Percentiles rank a stretch among this genome's conserved stretches.
phyloP scores from a whole-genome alignment of 257 asterid genomes.

The Anisodus tanguticus region DNA sequence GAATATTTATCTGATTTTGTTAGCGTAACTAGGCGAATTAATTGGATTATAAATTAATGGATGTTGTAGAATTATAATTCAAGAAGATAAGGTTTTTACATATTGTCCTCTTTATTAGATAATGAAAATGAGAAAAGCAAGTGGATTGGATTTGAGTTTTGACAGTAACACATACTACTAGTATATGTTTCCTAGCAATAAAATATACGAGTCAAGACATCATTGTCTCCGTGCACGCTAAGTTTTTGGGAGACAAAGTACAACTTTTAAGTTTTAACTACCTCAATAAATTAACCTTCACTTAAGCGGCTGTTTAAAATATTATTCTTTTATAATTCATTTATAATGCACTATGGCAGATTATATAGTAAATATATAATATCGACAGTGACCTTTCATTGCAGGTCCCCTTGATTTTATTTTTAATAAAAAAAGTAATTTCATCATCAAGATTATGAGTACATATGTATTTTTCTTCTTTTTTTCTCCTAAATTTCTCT shows the following conservation, averaged over 20 bases:
- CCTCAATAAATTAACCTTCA: not conserved
- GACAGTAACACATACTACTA: not conserved
- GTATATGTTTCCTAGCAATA: not conserved
- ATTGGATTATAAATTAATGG: not conserved
- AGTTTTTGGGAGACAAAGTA: slow-evolving; percentile 25
- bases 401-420: no score
- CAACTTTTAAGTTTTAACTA: not conserved
- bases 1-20: not conserved
- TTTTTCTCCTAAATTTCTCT: no score
- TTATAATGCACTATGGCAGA: not conserved
- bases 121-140: not conserved
- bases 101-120: not conserved
- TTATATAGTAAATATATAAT: no score
- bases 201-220: slow-evolving; percentile 29
- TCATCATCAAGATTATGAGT: no score
- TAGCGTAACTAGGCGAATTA: not conserved
- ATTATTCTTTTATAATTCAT: not conserved
- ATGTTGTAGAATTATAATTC: not conserved
- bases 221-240: slow-evolving; percentile 49
- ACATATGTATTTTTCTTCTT: no score
- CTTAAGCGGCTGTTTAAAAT: not conserved
- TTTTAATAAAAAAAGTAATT: no score
- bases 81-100: not conserved
- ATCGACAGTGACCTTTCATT: no score
- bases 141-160: slow-evolving; percentile 22